These are phyloP conservation scores for Wilcoxina mikolae DNA, from an alignment of 495 filamentous ascomycete genomes.

Conservation along the genomic window DNA sequence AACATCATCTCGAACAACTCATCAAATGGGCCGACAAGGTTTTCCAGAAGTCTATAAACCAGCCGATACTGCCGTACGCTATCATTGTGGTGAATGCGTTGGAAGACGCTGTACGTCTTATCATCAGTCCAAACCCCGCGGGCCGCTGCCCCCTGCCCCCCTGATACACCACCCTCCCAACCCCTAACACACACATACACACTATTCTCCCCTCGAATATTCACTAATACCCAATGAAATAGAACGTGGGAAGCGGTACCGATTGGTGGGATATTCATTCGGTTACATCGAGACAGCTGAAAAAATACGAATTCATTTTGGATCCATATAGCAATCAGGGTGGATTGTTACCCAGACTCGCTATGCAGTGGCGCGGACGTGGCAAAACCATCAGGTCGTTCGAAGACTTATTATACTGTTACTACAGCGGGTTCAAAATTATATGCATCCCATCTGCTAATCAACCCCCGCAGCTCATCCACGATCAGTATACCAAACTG, in stretches of 20 bases:
- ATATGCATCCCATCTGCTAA: conserved; percentile 21
- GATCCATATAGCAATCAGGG: background rate
- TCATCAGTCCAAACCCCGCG: background rate
- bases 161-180: too few relatives aligned
- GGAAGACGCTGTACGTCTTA: conserved; percentile 8
- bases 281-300: conserved; percentile 17
- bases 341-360: conserved; percentile 3
- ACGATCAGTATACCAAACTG: conserved; percentile 17
- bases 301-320: conserved; percentile 13
- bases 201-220: too few relatives aligned
- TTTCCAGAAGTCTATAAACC: conserved; percentile 29
- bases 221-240: too few relatives aligned
- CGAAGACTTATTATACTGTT: conserved; percentile 20
- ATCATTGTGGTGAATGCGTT: conserved; percentile 29
- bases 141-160: too few relatives aligned
- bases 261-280: conserved; percentile 25
- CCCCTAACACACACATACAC: too few relatives aligned
- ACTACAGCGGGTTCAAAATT: conserved; percentile 24
- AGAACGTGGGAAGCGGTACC: too few relatives aligned
- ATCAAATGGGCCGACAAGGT: conserved; percentile 28
- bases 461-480: conserved; percentile 10
- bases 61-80: conserved; percentile 30
- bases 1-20: conserved; percentile 24
- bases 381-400: conserved; percentile 13
- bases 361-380: conserved; percentile 2